A percentile compares a stretch with the other conserved stretches of the same genome.
These are phyloP conservation scores for Fusarium sp. DNA, from an alignment of 2,329 filamentous ascomycete species.

Conservation along the genomic window DNA sequence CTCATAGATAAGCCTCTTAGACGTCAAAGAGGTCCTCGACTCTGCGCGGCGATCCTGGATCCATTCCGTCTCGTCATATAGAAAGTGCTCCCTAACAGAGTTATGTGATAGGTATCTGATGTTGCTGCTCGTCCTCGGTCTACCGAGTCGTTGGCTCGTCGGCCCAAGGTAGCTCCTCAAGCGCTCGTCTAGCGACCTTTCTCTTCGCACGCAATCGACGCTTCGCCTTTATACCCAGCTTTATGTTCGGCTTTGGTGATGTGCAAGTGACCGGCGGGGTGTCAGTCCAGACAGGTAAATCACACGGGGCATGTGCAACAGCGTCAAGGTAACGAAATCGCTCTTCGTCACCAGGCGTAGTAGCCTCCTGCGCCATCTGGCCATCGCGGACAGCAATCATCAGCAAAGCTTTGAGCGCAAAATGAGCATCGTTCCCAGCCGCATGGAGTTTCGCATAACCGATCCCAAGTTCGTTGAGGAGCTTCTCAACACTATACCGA, in stretches of 20 bases:
- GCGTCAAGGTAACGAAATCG: not conserved
- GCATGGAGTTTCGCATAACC: slow-evolving; percentile 15
- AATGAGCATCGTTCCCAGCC: slow-evolving; percentile 49
- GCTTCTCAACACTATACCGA: slow-evolving; percentile 39
- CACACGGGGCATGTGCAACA: slow-evolving; percentile 10
- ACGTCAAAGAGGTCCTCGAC: not conserved
- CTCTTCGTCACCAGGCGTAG: not conserved
- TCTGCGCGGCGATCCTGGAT: not conserved
- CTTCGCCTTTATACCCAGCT: not conserved
- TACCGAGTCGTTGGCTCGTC: not conserved
- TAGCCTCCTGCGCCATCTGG: not conserved
- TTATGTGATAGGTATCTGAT: not conserved
- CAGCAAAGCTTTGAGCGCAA: slow-evolving; percentile 48
- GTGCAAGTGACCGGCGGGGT: not conserved
- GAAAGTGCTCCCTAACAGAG: not conserved
- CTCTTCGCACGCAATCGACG: not conserved
- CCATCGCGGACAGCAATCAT: slow-evolving; percentile 57
- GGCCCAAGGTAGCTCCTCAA: not conserved
- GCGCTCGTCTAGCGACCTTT: not conserved
- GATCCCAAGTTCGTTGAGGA: slow-evolving; percentile 36
- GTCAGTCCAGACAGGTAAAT: not conserved
- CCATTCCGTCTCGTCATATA: too few relatives aligned
- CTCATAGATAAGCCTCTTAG: not conserved
- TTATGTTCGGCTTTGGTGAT: not conserved
- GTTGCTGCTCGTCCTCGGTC: not conserved